Conservation (phyloP, 2,329 filamentous ascomycete genomes). For the Aureobasidium sp. region DNA sequence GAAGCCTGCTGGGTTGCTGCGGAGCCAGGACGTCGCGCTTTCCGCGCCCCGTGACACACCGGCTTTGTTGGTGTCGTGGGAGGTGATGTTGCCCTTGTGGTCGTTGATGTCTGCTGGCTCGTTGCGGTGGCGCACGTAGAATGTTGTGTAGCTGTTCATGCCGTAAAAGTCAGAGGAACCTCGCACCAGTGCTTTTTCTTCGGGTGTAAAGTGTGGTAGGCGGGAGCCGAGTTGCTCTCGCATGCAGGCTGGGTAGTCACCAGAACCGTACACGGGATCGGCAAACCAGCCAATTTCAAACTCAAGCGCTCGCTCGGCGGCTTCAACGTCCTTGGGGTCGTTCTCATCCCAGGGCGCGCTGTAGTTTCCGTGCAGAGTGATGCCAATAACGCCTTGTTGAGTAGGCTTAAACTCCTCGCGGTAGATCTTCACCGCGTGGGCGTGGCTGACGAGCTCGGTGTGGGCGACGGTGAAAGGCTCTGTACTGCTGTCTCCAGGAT, state of each 20-base stretch:
- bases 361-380: conserved; percentile 32
- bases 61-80: conserved; percentile 41
- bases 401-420: conserved; percentile 32
- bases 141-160: conserved; percentile 32
- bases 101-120: neutral
- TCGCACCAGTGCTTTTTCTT: conserved; percentile 24
- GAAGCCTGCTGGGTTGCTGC: conserved; percentile 68
- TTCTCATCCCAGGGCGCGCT: conserved; percentile 28
- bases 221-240: conserved; percentile 28
- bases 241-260: conserved; percentile 35
- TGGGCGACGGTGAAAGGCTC: conserved; percentile 29
- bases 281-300: conserved; percentile 34
- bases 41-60: conserved; percentile 53
- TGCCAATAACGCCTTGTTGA: conserved; percentile 21
- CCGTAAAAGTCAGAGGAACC: conserved; percentile 28
- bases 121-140: neutral
- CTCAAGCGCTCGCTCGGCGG: conserved; percentile 26
- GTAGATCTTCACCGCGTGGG: neutral
- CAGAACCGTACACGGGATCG: conserved; percentile 23
- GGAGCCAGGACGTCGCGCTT: conserved; percentile 75
- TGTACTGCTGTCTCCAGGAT: conserved; percentile 21
- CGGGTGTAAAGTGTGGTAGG: conserved; percentile 25
- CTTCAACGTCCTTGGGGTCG: conserved; percentile 21
- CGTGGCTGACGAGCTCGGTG: conserved; percentile 18
- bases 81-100: conserved; percentile 18